Evolutionary conservation across 2,329 filamentous ascomycete species (phyloP).

Genomic region (Stenocarpella maydis): DNA sequence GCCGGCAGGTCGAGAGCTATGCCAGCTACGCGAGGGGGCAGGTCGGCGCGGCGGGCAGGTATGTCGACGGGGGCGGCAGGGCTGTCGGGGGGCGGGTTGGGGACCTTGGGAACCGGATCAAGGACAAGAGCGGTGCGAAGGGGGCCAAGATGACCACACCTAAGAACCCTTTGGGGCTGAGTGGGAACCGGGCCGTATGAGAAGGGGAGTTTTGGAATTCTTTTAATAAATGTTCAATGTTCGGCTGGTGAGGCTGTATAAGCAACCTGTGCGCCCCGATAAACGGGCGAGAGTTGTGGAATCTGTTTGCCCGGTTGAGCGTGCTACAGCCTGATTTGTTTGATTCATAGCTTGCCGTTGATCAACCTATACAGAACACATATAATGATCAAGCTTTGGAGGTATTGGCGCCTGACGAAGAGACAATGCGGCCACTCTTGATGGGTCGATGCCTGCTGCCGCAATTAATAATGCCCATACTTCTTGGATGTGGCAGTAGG

Average conservation of each 20-base stretch:
- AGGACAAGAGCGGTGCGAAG: slow-evolving; percentile 30
- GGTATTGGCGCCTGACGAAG: not conserved
- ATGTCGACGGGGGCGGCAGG: slow-evolving; percentile 32
- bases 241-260: not conserved
- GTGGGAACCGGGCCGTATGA: slow-evolving; percentile 30
- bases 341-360: not conserved
- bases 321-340: no score
- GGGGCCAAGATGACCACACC: slow-evolving; percentile 33
- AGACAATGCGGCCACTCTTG: not conserved
- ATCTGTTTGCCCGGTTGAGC: not conserved
- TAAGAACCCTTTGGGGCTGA: slow-evolving; percentile 30
- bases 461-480: not conserved
- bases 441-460: not conserved
- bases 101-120: slow-evolving; percentile 31
- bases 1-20: slow-evolving; percentile 26
- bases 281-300: no score
- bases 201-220: no score
- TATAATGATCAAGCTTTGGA: slow-evolving; percentile 1
- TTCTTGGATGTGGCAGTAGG: not conserved
- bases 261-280: not conserved
- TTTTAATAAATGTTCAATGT: not conserved
- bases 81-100: slow-evolving; percentile 30
- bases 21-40: slow-evolving; percentile 26
- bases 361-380: not conserved
- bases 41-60: slow-evolving; percentile 27